Evolutionary conservation across 352 stramenopile species (phyloP).

Genomic region (Phytophthora brassicae): DNA sequence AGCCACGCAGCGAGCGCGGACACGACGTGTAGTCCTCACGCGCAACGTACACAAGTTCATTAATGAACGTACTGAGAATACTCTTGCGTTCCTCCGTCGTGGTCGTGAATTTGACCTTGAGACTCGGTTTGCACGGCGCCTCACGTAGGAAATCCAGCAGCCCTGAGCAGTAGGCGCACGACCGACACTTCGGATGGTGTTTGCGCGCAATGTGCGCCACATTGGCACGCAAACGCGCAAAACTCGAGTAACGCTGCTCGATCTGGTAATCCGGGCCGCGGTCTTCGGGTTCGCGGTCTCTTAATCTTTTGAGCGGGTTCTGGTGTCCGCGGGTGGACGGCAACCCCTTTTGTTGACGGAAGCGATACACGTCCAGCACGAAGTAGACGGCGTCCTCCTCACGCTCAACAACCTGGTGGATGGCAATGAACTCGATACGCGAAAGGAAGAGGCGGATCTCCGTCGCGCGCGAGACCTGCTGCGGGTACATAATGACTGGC

Average conservation of each 20-base stretch:
- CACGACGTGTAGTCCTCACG: constrained; percentile 37
- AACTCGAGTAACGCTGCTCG: constrained; percentile 69
- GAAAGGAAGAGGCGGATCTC: constrained; percentile 57
- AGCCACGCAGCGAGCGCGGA: constrained; percentile 36
- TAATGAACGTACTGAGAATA: constrained; percentile 48
- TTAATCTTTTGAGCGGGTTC: not conserved
- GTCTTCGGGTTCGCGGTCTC: constrained; percentile 12
- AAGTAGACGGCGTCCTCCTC: constrained; percentile 61
- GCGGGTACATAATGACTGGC: constrained; percentile 45
- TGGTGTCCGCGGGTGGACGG: constrained; percentile 37
- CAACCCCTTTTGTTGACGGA: constrained; percentile 53
- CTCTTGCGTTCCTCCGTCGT: constrained; percentile 44
- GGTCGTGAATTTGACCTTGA: constrained; percentile 55
- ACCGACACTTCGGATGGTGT: constrained; percentile 43
- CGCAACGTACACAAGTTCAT: constrained; percentile 35
- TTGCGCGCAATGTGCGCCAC: constrained; percentile 50
- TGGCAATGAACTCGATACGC: constrained; percentile 60
- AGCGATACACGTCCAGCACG: constrained; percentile 61
- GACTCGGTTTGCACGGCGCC: constrained; percentile 41
- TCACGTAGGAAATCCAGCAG: constrained; percentile 49
- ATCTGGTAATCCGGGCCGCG: constrained; percentile 57
- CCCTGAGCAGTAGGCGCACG: constrained; percentile 49
- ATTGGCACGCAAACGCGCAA: constrained; percentile 48
- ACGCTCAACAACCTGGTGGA: constrained; percentile 47
- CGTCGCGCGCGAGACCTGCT: constrained; percentile 56